phyloP scores from a whole-genome alignment of 1,284 basidiomycete genomes.

The Irpex sp. region DNA sequence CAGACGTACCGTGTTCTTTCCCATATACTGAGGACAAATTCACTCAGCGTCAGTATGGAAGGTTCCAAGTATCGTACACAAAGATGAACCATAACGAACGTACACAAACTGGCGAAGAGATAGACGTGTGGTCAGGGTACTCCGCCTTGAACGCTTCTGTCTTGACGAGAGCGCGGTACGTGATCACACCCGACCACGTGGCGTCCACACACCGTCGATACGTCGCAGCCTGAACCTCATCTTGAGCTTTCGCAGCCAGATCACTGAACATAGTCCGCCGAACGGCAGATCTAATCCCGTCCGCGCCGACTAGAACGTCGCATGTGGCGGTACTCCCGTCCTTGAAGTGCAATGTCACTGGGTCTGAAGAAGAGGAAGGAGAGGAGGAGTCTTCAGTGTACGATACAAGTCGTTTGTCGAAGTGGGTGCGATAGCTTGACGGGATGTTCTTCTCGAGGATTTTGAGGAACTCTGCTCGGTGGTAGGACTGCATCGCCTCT shows the following conservation, averaged over 20 bases:
- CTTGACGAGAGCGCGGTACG: conserved; percentile 30
- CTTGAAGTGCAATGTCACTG: conserved; percentile 25
- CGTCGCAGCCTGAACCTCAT: conserved; percentile 12
- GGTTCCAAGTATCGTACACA: background rate
- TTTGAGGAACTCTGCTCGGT: conserved; percentile 39
- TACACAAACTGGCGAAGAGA: background rate
- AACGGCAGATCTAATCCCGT: conserved; percentile 45
- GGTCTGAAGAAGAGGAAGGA: background rate
- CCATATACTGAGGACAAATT: background rate
- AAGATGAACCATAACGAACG: background rate
- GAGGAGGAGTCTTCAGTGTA: conserved; percentile 18
- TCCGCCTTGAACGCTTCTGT: conserved; percentile 3
- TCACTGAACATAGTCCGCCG: conserved; percentile 28
- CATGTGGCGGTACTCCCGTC: conserved; percentile 34
- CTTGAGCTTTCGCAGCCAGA: conserved; percentile 2
- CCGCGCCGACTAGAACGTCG: conserved; percentile 41
- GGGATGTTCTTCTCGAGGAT: conserved; percentile 36
- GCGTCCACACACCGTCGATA: conserved; percentile 24
- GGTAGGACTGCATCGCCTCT: conserved; percentile 26
- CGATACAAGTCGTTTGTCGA: conserved; percentile 33
- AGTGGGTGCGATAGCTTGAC: conserved; percentile 30
- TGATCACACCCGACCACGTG: conserved; percentile 31
- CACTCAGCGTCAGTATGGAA: no score
- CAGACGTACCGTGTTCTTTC: background rate
- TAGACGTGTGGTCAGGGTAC: background rate